Percentiles rank a stretch among this genome's conserved stretches.
Conservation (phyloP, 202 grass and related monocot genomes). For the Brachypodium distachyon region DNA sequence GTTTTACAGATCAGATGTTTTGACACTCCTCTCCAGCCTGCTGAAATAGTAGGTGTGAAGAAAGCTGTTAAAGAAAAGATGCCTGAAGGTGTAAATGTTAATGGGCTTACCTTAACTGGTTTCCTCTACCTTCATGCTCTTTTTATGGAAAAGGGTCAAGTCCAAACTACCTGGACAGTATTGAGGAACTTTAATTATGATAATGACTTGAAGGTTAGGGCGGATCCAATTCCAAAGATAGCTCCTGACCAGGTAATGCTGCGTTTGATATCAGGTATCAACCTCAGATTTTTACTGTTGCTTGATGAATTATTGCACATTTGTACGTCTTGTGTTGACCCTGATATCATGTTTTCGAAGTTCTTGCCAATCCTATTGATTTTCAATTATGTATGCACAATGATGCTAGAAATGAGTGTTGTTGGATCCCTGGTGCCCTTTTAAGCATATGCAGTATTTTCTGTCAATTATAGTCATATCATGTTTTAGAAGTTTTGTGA, state of each 20-base stretch:
- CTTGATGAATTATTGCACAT: neutral
- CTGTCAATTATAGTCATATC: neutral
- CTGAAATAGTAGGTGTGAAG: conserved; percentile 89
- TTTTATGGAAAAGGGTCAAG: conserved; percentile 92
- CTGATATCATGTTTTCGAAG: neutral
- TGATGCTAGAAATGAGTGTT: neutral
- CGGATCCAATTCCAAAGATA: conserved; percentile 69
- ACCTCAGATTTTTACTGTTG: neutral
- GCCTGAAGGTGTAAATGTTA: conserved; percentile 80
- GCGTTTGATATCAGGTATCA: neutral
- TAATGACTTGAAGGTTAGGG: conserved; percentile 90
- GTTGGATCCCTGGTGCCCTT: neutral
- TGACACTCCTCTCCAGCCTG: conserved; percentile 74
- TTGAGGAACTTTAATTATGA: conserved; percentile 96
- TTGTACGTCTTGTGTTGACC: neutral
- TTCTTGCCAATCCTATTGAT: neutral
- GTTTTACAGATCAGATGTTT: conserved; percentile 77
- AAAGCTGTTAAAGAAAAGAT: conserved; percentile 95
- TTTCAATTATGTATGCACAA: neutral
- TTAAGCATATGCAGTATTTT: too few relatives aligned
- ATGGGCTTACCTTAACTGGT: conserved; percentile 81
- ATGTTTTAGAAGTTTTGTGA: too few relatives aligned
- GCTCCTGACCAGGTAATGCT: conserved; percentile 85
- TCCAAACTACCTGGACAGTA: conserved; percentile 97
- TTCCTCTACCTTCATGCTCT: conserved; percentile 94